Evolutionary conservation across 2,329 filamentous ascomycete genomes (phyloP).

Genomic region (Colletotrichum costaricense): DNA sequence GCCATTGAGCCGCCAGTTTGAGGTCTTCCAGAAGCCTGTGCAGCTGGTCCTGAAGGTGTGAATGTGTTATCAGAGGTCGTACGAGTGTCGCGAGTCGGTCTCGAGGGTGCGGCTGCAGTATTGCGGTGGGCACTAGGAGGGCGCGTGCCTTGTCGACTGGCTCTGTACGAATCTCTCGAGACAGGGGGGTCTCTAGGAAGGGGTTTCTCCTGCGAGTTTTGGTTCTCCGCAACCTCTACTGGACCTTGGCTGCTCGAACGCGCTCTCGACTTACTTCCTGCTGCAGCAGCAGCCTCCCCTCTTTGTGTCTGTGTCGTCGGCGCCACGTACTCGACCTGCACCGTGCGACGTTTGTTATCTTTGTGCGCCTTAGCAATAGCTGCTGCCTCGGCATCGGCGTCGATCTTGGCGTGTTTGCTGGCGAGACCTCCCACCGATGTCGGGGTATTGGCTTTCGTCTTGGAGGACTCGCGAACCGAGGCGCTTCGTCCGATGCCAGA

Average conservation of each 20-base stretch:
- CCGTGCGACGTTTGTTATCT: slow-evolving; percentile 91
- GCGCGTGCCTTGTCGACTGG: slow-evolving; percentile 50
- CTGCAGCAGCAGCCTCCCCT: slow-evolving; percentile 55
- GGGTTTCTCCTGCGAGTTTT: slow-evolving; percentile 63
- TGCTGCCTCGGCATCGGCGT: slow-evolving; percentile 69
- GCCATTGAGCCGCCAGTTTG: slow-evolving; percentile 85
- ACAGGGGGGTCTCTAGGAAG: slow-evolving; percentile 68
- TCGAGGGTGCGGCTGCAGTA: slow-evolving; percentile 48
- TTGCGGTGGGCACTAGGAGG: slow-evolving; percentile 62
- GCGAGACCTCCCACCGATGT: slow-evolving; percentile 71
- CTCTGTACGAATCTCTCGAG: slow-evolving; percentile 55
- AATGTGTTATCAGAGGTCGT: slow-evolving; percentile 66
- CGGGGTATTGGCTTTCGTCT: slow-evolving; percentile 67
- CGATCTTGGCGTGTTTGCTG: slow-evolving; percentile 80
- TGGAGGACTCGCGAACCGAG: slow-evolving; percentile 89
- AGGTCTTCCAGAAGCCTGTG: slow-evolving; percentile 67
- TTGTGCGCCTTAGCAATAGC: slow-evolving; percentile 73
- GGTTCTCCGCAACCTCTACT: slow-evolving; percentile 49
- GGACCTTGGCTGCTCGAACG: slow-evolving; percentile 67
- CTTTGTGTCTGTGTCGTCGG: slow-evolving; percentile 88
- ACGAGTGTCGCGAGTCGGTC: slow-evolving; percentile 62
- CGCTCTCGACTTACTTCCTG: slow-evolving; percentile 47
- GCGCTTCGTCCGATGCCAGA: slow-evolving; percentile 72
- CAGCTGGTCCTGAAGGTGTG: slow-evolving; percentile 60
- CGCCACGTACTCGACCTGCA: slow-evolving; percentile 97